Percentiles rank a stretch among this genome's conserved stretches.
Evolutionary conservation across 768 basidiomycete species (phyloP).

Genomic region (Serpula lacrymans): DNA sequence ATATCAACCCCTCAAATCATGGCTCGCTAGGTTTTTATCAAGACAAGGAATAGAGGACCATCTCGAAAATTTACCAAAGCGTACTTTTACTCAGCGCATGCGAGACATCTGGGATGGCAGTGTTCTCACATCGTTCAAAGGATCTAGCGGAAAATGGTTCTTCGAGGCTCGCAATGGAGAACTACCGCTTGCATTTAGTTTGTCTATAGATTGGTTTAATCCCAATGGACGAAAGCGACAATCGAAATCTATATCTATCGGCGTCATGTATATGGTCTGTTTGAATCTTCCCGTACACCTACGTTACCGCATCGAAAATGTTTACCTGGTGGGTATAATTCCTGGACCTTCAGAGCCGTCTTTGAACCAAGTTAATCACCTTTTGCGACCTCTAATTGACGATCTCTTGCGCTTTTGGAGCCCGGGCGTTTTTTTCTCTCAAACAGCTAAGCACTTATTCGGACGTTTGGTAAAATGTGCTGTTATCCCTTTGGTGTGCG

Average conservation of each 20-base stretch:
- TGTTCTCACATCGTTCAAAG: conserved; percentile 19
- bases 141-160: conserved; percentile 20
- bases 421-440: conserved; percentile 21
- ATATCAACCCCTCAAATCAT: conserved; percentile 26
- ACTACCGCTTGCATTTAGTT: conserved; percentile 24
- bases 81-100: too few species aligned
- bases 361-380: conserved; percentile 26
- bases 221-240: conserved; percentile 19
- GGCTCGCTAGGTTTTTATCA: conserved; percentile 22
- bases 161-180: conserved; percentile 11
- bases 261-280: conserved; percentile 29
- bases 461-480: conserved; percentile 12
- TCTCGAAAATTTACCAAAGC: not conserved
- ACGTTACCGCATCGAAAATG: conserved; percentile 31
- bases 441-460: conserved; percentile 12
- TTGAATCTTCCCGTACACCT: conserved; percentile 27
- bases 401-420: conserved; percentile 29
- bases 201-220: conserved; percentile 32
- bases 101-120: conserved; percentile 23
- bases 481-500: conserved; percentile 20
- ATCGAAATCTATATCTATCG: conserved; percentile 25
- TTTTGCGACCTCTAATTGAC: conserved; percentile 28
- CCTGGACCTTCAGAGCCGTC: conserved; percentile 32
- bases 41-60: conserved; percentile 23
- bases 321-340: conserved; percentile 33